A percentile compares a stretch with the other conserved stretches of the same genome.
Evolutionary conservation across 2,329 filamentous ascomycete species (phyloP).

Genomic region (Berkeleyomyces basicola): DNA sequence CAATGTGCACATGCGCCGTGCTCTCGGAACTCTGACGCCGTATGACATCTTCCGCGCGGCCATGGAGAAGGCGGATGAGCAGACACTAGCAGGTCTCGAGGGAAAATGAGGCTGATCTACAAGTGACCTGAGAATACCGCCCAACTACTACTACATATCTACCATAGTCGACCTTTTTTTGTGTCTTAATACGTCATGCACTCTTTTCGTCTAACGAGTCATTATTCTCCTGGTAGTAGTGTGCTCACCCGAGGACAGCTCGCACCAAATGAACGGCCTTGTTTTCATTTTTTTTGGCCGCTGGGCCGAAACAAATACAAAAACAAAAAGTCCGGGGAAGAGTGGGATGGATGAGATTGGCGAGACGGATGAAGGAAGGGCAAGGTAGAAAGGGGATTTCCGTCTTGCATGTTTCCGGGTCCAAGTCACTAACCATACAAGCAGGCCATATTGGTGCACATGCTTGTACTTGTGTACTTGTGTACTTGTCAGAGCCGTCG

Average conservation of each 20-base stretch:
- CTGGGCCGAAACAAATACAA: background rate
- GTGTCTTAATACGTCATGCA: background rate
- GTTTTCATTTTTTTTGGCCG: background rate
- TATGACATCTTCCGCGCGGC: conserved; percentile 71
- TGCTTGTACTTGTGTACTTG: too few relatives aligned
- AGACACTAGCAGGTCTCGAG: conserved; percentile 31
- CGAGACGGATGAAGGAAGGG: background rate
- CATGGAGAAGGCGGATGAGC: conserved; percentile 36
- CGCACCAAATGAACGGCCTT: background rate
- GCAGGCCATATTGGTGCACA: too few relatives aligned
- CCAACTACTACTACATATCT: background rate
- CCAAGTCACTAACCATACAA: background rate
- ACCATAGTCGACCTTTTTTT: background rate
- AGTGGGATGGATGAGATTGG: background rate
- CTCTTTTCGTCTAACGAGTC: background rate
- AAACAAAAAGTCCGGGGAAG: background rate
- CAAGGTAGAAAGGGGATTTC: background rate
- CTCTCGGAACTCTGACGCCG: conserved; percentile 71
- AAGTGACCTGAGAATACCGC: too few relatives aligned
- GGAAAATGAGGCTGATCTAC: background rate
- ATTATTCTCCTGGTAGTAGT: background rate
- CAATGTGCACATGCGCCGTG: conserved; percentile 75
- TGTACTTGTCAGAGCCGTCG: too few relatives aligned
- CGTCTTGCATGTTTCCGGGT: background rate
- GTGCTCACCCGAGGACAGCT: background rate